Base-by-base conservation (phyloP, 257 asterid species). In the Mitragyna speciosa region DNA sequence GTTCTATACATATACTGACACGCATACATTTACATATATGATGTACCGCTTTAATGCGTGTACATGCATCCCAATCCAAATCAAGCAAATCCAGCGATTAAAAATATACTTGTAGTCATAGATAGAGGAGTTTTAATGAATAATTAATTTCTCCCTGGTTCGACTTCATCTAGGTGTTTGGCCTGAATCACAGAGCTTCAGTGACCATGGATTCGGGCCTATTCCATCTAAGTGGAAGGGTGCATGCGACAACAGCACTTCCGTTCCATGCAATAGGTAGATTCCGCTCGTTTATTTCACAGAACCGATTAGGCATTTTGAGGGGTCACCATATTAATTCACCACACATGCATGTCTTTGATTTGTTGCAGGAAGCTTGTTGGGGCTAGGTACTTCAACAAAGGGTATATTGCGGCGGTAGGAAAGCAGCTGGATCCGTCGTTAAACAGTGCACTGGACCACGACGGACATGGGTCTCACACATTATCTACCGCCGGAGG, bases 401-500 rank as follows among this genome's bases (percentile, higher is more conserved):
- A 90, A 71, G 99, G 91, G 3, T 87, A 78, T 68, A 76, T 51
- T 0, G 79, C 89, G 5, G 28, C 0, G 2, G 63, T n/a, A 12
- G 85, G 89, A 1, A 47, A 51, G 1, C 39, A 36, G 39, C 58
- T 59, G 0, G 77, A 72, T 20, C n/a, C 78, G 0, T 48, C 39
- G 0, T 48, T 33, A 82, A 0, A 65, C 33, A 71, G 86, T 0
- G 69, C 92, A 0, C 39, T 36, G 2, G 98, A 95, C 83, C 0
- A 2, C 0, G 86, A 63, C 0, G 99, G 99, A 2, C 99, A 95
- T 20, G 99, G 99, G 1, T 31, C 87, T 16, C 99, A 93, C 87
- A 95, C 98, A 0, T 83, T 95, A 16, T 95, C 99, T 10, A 95
- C 98, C 0, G 95, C 96, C 0, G 99, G 77, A 14, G 99, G 99